Conservation (phyloP, 352 stramenopile species). For the Pythium dissimile region DNA sequence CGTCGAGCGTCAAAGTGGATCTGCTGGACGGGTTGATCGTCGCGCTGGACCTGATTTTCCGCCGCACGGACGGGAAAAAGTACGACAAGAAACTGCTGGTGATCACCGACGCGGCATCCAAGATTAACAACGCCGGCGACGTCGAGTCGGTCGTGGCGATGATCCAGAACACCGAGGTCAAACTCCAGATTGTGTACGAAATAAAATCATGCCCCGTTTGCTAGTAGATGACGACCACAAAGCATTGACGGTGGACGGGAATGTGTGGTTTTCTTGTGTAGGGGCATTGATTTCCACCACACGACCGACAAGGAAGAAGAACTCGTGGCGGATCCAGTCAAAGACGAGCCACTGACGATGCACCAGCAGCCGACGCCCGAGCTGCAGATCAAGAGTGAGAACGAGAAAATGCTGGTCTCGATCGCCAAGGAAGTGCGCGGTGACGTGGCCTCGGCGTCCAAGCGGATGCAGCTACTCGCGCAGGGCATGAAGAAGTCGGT, state of each 20-base stretch:
- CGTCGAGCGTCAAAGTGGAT: constrained; percentile 40
- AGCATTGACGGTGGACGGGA: too few species aligned
- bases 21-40: constrained; percentile 80
- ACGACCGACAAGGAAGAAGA: constrained; percentile 32
- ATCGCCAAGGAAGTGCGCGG: constrained; percentile 67
- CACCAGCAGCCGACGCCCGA: neutral
- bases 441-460: constrained; percentile 63
- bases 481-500: constrained; percentile 81
- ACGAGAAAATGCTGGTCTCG: constrained; percentile 85
- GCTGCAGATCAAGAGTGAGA: constrained; percentile 49
- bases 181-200: constrained; percentile 77
- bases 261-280: constrained; percentile 18
- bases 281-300: constrained; percentile 65
- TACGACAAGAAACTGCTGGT: constrained; percentile 74
- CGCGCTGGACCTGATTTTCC: constrained; percentile 73
- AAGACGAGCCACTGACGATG: constrained; percentile 26
- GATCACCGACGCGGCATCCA: constrained; percentile 67
- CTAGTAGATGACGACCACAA: too few species aligned
- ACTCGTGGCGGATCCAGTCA: constrained; percentile 1
- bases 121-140: constrained; percentile 57
- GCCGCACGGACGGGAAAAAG: constrained; percentile 71
- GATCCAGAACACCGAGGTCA: constrained; percentile 74
- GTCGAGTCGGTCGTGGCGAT: constrained; percentile 70
- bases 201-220: too few species aligned
- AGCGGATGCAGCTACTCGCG: constrained; percentile 67